Evolutionary conservation across 371 early-diverging fungal species (phyloP).

Genomic region (Rhizopus microsporus): DNA sequence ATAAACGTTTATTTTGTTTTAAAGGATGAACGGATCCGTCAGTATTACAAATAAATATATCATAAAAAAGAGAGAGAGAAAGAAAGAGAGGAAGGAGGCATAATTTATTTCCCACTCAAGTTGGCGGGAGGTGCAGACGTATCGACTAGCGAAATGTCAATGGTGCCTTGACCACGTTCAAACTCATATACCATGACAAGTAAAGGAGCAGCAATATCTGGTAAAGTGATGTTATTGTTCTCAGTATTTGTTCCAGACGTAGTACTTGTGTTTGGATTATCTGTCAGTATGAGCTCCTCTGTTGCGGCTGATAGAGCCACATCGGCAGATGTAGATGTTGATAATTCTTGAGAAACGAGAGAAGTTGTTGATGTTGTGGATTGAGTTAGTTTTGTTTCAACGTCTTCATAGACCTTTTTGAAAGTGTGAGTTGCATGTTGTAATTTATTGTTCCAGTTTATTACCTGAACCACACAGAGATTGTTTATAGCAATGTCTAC

Average conservation of each 20-base stretch:
- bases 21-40: background rate
- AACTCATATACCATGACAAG: slow-evolving; percentile 57
- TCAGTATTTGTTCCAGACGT: background rate
- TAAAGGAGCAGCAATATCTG: slow-evolving; percentile 27
- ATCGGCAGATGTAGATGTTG: background rate
- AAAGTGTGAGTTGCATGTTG: background rate
- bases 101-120: background rate
- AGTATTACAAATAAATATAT: background rate
- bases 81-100: background rate
- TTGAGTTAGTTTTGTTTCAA: slow-evolving; percentile 35
- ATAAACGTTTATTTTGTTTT: background rate
- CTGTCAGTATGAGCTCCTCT: background rate
- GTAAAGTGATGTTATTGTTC: background rate
- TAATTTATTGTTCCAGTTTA: background rate
- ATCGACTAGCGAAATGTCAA: slow-evolving; percentile 30
- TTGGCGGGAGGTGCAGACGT: background rate
- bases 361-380: background rate
- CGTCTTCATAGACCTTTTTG: slow-evolving; percentile 52
- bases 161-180: slow-evolving; percentile 51
- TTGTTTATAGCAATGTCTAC: slow-evolving; percentile 56
- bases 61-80: background rate
- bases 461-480: slow-evolving; percentile 56
- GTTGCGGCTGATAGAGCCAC: background rate
- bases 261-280: background rate
- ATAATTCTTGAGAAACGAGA: background rate